These are phyloP conservation scores for Fusarium buharicum DNA, from an alignment of 2,329 filamentous ascomycete species.

Conservation along the genomic window DNA sequence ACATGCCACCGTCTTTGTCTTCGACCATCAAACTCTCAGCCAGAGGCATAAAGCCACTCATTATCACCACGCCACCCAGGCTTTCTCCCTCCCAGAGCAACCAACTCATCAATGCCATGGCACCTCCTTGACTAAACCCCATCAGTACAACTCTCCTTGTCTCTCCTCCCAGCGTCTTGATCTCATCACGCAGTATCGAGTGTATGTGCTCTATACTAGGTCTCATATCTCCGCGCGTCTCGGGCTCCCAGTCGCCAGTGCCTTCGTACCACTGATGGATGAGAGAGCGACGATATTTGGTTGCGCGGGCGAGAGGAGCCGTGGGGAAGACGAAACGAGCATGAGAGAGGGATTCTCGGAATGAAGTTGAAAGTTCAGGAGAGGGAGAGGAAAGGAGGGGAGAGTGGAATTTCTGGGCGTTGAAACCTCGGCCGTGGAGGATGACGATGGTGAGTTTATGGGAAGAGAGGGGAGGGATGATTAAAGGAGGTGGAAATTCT, in stretches of 20 bases:
- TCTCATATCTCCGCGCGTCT: constrained; percentile 50
- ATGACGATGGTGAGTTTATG: constrained; percentile 60
- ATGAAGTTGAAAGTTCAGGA: constrained; percentile 18
- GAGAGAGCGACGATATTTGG: constrained; percentile 47
- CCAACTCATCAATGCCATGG: constrained; percentile 55
- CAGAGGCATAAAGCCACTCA: constrained; percentile 61
- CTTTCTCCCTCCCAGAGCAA: constrained; percentile 56
- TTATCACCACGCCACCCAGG: constrained; percentile 54
- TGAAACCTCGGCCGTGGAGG: constrained; percentile 61
- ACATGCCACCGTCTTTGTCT: neutral
- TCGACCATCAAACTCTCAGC: constrained; percentile 45
- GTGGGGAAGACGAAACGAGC: constrained; percentile 63
- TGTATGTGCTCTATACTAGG: constrained; percentile 56
- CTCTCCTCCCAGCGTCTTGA: constrained; percentile 49
- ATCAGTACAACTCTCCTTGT: constrained; percentile 56
- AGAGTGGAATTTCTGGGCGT: constrained; percentile 53
- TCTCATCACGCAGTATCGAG: constrained; percentile 51
- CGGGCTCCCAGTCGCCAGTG: constrained; percentile 50
- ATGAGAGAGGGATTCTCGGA: constrained; percentile 53
- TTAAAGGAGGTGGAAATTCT: constrained; percentile 39
- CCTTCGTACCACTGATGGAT: constrained; percentile 53
- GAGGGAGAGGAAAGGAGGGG: constrained; percentile 50
- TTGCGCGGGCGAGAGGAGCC: constrained; percentile 52
- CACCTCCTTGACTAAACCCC: constrained; percentile 66
- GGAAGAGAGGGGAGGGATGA: constrained; percentile 38